Evolutionary conservation across 768 basidiomycete genomes (phyloP).

Genomic region (Sutorius australiensis): DNA sequence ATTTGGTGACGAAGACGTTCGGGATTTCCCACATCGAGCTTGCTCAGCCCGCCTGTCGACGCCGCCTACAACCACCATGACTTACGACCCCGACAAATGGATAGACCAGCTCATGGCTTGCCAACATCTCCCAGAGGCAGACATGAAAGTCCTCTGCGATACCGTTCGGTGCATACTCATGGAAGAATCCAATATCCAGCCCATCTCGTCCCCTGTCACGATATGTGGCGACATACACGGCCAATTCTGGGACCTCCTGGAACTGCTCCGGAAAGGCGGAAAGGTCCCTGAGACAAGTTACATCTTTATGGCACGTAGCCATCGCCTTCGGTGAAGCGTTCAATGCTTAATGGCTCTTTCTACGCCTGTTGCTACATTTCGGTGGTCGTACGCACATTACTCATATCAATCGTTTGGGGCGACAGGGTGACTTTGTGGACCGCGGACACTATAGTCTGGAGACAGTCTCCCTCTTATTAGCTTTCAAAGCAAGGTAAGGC

Average conservation of each 20-base stretch:
- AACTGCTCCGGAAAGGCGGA: conserved; percentile 83
- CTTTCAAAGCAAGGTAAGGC: conserved; percentile 79
- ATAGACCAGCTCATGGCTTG: conserved; percentile 85
- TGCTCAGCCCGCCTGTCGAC: background rate
- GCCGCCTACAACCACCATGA: conserved; percentile 21
- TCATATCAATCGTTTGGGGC: background rate
- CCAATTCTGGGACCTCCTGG: conserved; percentile 95
- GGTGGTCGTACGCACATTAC: background rate
- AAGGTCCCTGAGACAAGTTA: conserved; percentile 86
- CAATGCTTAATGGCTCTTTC: conserved; percentile 25
- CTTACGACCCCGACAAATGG: conserved; percentile 69
- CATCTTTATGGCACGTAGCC: conserved; percentile 89
- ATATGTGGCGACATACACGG: conserved; percentile 97
- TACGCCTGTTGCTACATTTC: background rate
- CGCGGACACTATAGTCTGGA: conserved; percentile 94
- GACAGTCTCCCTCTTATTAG: conserved; percentile 85
- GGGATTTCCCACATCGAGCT: conserved; percentile 16
- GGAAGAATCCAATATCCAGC: conserved; percentile 97
- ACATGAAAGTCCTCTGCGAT: conserved; percentile 92
- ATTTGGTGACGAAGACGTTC: background rate
- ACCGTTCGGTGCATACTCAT: conserved; percentile 84
- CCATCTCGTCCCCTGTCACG: conserved; percentile 91
- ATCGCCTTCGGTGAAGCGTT: conserved; percentile 26
- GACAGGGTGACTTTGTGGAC: conserved; percentile 95
- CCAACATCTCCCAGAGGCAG: conserved; percentile 82